phyloP scores from a whole-genome alignment of 73 alveolate genomes.

The Effrenium voratum region DNA sequence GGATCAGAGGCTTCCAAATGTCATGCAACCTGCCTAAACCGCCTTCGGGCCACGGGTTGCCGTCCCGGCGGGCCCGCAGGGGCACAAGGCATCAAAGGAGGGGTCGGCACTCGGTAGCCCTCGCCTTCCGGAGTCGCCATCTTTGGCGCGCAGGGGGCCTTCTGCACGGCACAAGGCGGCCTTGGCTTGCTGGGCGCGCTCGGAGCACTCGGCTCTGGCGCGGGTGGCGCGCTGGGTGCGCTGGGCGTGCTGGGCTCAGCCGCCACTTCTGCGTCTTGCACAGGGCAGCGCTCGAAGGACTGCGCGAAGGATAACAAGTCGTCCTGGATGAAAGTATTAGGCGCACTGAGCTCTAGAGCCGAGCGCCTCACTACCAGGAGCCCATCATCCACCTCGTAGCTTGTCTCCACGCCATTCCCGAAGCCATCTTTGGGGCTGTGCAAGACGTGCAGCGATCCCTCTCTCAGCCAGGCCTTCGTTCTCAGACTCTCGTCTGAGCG shows the following conservation, averaged over 20 bases:
- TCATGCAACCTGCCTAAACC: conserved; percentile 57
- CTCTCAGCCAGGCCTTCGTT: conserved; percentile 63
- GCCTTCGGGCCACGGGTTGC: conserved; percentile 85
- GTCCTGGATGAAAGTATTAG: neutral
- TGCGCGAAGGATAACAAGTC: conserved; percentile 25
- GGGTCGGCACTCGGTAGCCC: conserved; percentile 51
- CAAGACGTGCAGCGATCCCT: conserved; percentile 37
- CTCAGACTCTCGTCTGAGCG: conserved; percentile 49
- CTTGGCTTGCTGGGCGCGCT: no score
- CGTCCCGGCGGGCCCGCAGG: conserved; percentile 71
- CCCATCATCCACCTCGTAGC: neutral
- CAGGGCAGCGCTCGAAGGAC: conserved; percentile 23
- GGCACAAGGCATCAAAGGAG: conserved; percentile 85
- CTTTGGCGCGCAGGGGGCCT: no score
- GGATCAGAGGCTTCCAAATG: conserved; percentile 1
- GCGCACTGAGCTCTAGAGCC: conserved; percentile 3
- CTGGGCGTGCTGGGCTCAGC: no score
- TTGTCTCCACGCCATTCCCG: conserved; percentile 22
- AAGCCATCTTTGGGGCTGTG: conserved; percentile 29
- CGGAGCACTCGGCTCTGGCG: no score
- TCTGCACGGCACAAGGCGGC: no score
- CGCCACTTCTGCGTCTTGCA: no score
- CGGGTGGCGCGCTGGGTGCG: no score
- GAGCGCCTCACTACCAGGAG: conserved; percentile 45
- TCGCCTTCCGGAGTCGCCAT: no score